Evolutionary conservation across 75 land plant genomes (phyloP), one percentile per base, ranked within the genome.

Genomic region (Selaginella moellendorffii): DNA sequence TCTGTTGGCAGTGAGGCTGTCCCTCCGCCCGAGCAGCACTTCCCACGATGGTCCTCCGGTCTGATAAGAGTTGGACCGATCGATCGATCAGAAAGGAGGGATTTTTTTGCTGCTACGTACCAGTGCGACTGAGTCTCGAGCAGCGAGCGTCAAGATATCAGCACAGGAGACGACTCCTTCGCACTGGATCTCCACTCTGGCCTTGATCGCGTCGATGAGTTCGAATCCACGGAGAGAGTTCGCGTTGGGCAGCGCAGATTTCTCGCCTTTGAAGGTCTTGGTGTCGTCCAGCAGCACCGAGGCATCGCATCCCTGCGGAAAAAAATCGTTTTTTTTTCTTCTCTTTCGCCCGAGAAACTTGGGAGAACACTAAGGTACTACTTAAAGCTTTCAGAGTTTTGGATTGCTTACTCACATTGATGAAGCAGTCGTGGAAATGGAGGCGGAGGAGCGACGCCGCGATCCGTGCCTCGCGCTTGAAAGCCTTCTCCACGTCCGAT

Each of bases 291-390:
- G n/a, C 59, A 56, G n/a, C 5, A 56, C 59, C 5, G 59, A 56
- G 2, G 25, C 59, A 56, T 56, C 59, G 24, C 59, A 56, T 8
- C 59, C 59, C 59, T 56, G n/a, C 9, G 83, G 83, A 61, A 80
- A 83, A 14, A 83, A 83, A 25, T 5, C 5, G 14, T 14, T 36
- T 36, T 36, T 14, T 36, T 14, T 36, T n/a, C n/a, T n/a, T n/a
- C n/a, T n/a, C n/a, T n/a, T n/a, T n/a, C n/a, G n/a, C n/a, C n/a
- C n/a, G n/a, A n/a, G n/a, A n/a, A n/a, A 36, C 46, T 36, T 36
- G 5, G 46, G 14, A 36, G 46, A 36, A n/a, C 46, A 36, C 46
- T 5, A 5, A 36, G 10, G 46, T 14, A 36, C 46, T 5, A 36
- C 46, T 36, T n/a, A n/a, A n/a, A n/a, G n/a, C n/a, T n/a, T n/a